These are phyloP conservation scores for Citrus unshiu DNA, from an alignment of 345 rosid species.

Conservation along the genomic window DNA sequence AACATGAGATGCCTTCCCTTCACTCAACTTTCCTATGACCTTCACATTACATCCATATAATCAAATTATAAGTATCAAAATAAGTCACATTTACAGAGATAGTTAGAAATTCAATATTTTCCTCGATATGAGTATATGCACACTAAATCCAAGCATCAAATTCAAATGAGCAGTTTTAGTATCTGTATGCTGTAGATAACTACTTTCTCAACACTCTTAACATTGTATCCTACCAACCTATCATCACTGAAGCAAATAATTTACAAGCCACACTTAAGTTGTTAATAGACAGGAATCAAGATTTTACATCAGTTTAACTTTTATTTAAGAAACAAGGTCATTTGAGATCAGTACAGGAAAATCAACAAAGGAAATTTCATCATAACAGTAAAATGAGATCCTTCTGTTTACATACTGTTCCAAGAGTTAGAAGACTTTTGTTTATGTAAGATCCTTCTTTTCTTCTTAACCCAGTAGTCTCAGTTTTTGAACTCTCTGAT, in stretches of 20 bases:
- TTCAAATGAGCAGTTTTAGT: not conserved
- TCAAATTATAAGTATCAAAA: conserved; percentile 12
- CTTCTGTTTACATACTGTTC: conserved; percentile 64
- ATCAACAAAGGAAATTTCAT: conserved; percentile 4
- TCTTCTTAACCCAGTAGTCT: conserved; percentile 95
- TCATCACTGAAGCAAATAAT: not conserved
- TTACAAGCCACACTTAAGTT: not conserved
- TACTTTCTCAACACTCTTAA: not conserved
- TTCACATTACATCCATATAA: conserved; percentile 35
- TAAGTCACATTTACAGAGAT: not conserved
- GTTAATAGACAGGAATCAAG: not conserved
- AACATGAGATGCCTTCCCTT: conserved; percentile 98
- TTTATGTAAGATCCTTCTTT: conserved; percentile 99
- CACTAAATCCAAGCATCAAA: not conserved
- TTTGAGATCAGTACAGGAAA: not conserved
- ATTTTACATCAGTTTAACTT: not conserved
- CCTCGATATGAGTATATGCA: not conserved
- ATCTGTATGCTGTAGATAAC: not conserved
- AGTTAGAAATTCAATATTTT: not conserved
- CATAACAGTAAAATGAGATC: not conserved
- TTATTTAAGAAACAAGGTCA: not conserved
- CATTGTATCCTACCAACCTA: not conserved
- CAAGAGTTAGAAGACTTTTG: conserved; percentile 98
- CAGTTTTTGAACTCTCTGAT: conserved; percentile 99
- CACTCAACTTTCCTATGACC: conserved; percentile 98